Conservation (phyloP, 225 moss, liverwort and hornwort genomes). For the Marchantia polymorpha region DNA sequence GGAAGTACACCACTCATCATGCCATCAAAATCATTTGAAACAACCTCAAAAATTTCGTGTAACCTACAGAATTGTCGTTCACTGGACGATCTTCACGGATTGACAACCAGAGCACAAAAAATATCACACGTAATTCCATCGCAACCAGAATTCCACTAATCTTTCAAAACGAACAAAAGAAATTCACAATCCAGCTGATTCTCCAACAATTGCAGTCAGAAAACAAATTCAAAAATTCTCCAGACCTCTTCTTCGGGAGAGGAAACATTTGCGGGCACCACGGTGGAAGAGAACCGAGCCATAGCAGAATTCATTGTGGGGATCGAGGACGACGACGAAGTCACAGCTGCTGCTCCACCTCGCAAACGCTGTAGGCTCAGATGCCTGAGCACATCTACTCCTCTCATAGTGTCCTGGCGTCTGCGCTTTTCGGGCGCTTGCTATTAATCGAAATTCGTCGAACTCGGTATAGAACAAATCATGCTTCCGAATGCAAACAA, state of each 20-base stretch:
- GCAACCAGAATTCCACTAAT: neutral
- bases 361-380: slow-evolving; percentile 4
- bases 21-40: too few relatives aligned
- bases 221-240: neutral
- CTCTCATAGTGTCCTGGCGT: slow-evolving; percentile 8
- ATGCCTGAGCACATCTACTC: slow-evolving; percentile 9
- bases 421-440: neutral
- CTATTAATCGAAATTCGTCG: neutral
- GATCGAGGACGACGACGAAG: neutral
- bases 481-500: neutral
- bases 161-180: neutral
- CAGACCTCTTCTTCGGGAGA: neutral
- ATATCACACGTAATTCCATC: too few relatives aligned
- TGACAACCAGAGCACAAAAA: too few relatives aligned
- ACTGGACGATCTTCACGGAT: neutral
- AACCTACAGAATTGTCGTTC: neutral
- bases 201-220: too few relatives aligned
- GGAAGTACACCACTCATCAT: too few relatives aligned
- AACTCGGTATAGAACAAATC: neutral
- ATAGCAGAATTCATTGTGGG: neutral
- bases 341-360: neutral
- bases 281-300: neutral
- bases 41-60: neutral
- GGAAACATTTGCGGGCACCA: neutral
- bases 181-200: neutral